A percentile compares a stretch with the other conserved stretches of the same genome.
Conservation (phyloP, 345 rosid species). For the Lagerstroemia speciosa region DNA sequence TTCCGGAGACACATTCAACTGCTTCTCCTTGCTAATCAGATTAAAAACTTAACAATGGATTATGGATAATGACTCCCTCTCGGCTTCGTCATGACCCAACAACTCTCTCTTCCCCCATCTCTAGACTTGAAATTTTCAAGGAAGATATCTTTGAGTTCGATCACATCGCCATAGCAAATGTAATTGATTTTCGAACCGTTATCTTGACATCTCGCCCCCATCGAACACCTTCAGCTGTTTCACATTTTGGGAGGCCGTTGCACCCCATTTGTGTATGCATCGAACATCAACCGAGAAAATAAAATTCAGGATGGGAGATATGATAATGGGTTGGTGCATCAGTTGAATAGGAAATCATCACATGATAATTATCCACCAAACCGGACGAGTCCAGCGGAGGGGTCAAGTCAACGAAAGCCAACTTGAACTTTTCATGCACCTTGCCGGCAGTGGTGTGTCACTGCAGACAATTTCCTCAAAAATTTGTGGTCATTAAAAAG, state of each 20-base stretch:
- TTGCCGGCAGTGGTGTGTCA: not conserved
- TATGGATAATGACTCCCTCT: not conserved
- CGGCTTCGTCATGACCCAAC: not conserved
- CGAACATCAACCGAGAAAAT: not conserved
- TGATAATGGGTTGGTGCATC: not conserved
- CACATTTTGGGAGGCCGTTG: no score
- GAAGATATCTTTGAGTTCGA: not conserved
- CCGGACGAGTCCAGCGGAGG: not conserved
- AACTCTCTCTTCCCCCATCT: not conserved
- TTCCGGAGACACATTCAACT: not conserved
- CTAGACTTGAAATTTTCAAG: not conserved
- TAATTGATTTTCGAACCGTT: no score
- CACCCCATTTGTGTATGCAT: not conserved
- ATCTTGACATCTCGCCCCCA: no score
- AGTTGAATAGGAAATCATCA: not conserved
- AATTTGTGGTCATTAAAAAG: not conserved
- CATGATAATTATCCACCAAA: not conserved
- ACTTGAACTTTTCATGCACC: not conserved
- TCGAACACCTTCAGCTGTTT: no score
- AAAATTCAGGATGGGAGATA: not conserved
- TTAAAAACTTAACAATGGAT: not conserved
- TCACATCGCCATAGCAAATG: not conserved
- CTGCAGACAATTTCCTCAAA: not conserved
- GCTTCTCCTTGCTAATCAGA: not conserved
- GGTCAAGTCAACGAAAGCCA: not conserved